Conservation (phyloP, 805 yeast genomes). For the Wickerhamiella sergipiensis region DNA sequence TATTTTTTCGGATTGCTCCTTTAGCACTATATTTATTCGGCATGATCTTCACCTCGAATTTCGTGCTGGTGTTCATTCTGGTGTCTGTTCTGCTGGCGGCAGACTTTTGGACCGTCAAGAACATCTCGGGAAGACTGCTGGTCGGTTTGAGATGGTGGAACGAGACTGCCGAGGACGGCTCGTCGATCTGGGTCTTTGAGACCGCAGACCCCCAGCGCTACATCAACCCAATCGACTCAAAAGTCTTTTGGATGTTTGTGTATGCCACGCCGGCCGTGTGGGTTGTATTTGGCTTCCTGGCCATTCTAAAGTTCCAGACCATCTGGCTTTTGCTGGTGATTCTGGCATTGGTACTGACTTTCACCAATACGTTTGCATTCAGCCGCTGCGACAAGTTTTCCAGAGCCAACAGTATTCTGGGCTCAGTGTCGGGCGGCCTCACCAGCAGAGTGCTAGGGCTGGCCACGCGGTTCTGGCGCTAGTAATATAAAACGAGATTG, state of each 20-base stretch:
- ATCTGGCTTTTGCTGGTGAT: constrained; percentile 31
- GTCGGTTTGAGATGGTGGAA: constrained; percentile 97
- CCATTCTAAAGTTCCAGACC: constrained; percentile 67
- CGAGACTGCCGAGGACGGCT: constrained; percentile 53
- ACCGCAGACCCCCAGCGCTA: constrained; percentile 51
- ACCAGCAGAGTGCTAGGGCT: not conserved
- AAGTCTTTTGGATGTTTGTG: constrained; percentile 70
- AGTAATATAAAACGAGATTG: not conserved
- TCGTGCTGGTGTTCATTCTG: constrained; percentile 62
- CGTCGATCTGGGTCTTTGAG: constrained; percentile 77
- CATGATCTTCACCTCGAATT: constrained; percentile 37
- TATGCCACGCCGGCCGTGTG: constrained; percentile 68
- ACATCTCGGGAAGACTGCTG: constrained; percentile 74
- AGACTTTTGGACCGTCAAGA: constrained; percentile 89
- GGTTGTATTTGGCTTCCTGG: constrained; percentile 61
- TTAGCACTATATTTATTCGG: constrained; percentile 60
- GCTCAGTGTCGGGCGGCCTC: constrained; percentile 16
- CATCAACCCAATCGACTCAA: constrained; percentile 85
- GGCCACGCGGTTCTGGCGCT: not conserved
- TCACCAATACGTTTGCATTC: constrained; percentile 80
- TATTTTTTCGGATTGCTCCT: constrained; percentile 49
- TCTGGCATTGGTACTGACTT: constrained; percentile 57
- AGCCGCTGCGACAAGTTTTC: constrained; percentile 88
- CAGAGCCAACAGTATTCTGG: constrained; percentile 54
- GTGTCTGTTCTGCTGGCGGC: constrained; percentile 67